Evolutionary conservation across 2,329 filamentous ascomycete species (phyloP).

Genomic region (Aspergillus intermedius): DNA sequence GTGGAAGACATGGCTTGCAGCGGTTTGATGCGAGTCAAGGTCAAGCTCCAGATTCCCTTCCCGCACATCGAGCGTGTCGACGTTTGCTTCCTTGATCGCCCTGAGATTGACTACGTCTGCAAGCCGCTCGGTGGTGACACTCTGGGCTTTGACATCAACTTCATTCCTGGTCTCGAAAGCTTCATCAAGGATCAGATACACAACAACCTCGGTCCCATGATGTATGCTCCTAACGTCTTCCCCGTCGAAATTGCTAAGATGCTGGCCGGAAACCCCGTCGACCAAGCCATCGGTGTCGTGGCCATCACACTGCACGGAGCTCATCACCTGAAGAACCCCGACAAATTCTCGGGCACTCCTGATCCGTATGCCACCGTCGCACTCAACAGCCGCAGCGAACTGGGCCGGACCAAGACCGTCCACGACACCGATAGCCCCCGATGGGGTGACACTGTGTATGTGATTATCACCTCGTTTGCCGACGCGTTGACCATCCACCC

Average conservation of each 20-base stretch:
- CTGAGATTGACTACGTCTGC: constrained; percentile 92
- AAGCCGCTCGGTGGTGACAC: constrained; percentile 93
- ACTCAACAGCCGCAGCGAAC: constrained; percentile 71
- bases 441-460: constrained; percentile 96
- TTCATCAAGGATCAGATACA: constrained; percentile 98
- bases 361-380: constrained; percentile 86
- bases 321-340: constrained; percentile 85
- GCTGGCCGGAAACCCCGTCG: constrained; percentile 86
- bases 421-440: constrained; percentile 77
- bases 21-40: constrained; percentile 91
- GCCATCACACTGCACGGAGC: constrained; percentile 88
- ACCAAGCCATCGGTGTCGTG: constrained; percentile 90
- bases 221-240: constrained; percentile 97
- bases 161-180: constrained; percentile 85
- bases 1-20: constrained; percentile 97
- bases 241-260: constrained; percentile 98
- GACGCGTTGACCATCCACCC: constrained; percentile 79
- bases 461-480: constrained; percentile 85
- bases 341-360: constrained; percentile 84
- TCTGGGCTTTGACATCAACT: constrained; percentile 98
- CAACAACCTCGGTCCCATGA: constrained; percentile 87
- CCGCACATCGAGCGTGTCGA: constrained; percentile 93
- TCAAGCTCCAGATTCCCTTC: constrained; percentile 94
- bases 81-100: constrained; percentile 85
- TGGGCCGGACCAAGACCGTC: constrained; percentile 84